Base-by-base conservation (phyloP, 2,329 filamentous ascomycete genomes). In the Fusarium coffeatum region DNA sequence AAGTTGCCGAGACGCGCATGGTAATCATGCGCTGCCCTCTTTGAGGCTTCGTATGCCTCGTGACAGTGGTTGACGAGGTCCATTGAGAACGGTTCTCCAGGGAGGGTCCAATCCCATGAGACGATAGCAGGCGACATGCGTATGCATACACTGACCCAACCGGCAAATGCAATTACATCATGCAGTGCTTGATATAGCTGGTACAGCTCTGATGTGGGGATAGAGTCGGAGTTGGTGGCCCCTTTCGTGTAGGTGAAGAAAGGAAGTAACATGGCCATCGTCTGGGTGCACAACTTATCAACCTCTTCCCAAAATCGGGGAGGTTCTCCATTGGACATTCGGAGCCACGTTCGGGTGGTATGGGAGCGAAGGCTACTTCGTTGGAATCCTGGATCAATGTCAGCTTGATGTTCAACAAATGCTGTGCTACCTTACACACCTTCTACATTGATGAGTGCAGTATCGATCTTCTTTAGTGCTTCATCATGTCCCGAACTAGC, bases 271-370 rank as follows among this genome's bases (percentile, higher is more conserved):
- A 79, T 41, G 22, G 51, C 48, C 25, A 74, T 45, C 18, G 73
- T 71, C 42, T 69, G 70, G 8, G 57, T 57, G 32, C 74, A 64
- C 4, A 78, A 41, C 30, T 67, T 70, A 50, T 80, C 78, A 6
- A 80, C 77, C 23, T 74, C 57, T 2, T 63, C 45, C 79, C 78
- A 80, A 46, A 79, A 80, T 0, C 60, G 46, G 7, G 72, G 68
- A 8, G 78, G 76, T 2, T 67, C 45, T 2, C 69, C 72, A 12
- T 48, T 32, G 9, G 30, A 66, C 10, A 46, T 28, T 7, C 62
- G 45, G 12, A 80, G 73, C 49, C 77, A 74, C 13, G 69, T 49
- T 23, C 51, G 60, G 41, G 75, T 77, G 13, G 70, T 73, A 18
- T 71, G 62, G 22, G 76, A 71, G 28, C 76, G 74, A 41, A 78